Evolutionary conservation across 192 early-diverging fungal species (phyloP).

Genomic region (Geranomyces variabilis): DNA sequence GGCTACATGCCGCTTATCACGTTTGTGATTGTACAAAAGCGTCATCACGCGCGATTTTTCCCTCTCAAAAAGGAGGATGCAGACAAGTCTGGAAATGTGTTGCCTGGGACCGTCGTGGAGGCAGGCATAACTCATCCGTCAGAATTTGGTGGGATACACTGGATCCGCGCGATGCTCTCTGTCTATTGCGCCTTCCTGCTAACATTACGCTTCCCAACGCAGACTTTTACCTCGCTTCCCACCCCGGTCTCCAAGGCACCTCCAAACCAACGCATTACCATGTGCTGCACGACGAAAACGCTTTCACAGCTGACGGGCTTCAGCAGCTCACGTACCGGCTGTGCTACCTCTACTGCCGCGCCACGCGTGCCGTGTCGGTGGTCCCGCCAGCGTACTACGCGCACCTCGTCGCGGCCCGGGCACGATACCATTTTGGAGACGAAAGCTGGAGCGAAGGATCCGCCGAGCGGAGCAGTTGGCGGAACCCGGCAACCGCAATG

Average conservation of each 20-base stretch:
- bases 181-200: background rate
- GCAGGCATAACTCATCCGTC: conserved; percentile 58
- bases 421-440: conserved; percentile 70
- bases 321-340: conserved; percentile 84
- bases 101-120: conserved; percentile 67
- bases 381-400: conserved; percentile 90
- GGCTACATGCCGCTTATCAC: conserved; percentile 80
- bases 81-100: conserved; percentile 59
- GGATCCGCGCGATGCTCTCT: background rate
- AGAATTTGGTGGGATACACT: conserved; percentile 32
- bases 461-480: background rate
- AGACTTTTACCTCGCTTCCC: conserved; percentile 76
- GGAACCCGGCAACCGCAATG: background rate
- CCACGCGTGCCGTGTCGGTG: conserved; percentile 86
- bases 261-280: conserved; percentile 87
- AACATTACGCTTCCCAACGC: no score
- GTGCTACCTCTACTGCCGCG: conserved; percentile 83
- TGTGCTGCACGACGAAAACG: conserved; percentile 82
- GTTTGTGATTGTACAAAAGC: conserved; percentile 84
- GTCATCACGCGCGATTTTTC: conserved; percentile 85
- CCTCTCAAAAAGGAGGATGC: conserved; percentile 56
- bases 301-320: conserved; percentile 73
- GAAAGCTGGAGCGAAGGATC: conserved; percentile 32
- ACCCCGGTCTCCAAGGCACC: conserved; percentile 86
- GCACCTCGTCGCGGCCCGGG: conserved; percentile 79